These are phyloP conservation scores for Scheffersomyces insectosa DNA, from an alignment of 1,139 yeast genomes.

Conservation along the genomic window DNA sequence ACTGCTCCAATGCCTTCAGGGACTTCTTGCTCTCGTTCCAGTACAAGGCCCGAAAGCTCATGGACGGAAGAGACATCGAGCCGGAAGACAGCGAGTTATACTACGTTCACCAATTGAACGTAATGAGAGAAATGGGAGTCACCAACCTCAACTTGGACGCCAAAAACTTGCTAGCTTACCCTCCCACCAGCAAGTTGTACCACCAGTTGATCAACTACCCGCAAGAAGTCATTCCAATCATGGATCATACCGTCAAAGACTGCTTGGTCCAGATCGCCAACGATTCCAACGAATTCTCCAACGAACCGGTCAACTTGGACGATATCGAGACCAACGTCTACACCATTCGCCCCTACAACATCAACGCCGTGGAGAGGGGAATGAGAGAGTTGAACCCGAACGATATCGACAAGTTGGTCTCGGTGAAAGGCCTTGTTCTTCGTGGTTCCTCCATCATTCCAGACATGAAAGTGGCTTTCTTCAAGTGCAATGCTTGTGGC, in stretches of 20 bases:
- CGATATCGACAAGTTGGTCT: conserved; percentile 90
- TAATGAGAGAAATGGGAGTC: conserved; percentile 76
- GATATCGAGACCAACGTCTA: conserved; percentile 80
- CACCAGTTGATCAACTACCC: conserved; percentile 90
- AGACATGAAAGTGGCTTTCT: conserved; percentile 96
- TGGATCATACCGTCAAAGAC: conserved; percentile 95
- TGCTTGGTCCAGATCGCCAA: conserved; percentile 78
- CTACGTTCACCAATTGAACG: conserved; percentile 71
- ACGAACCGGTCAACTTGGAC: conserved; percentile 48
- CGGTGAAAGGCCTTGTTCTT: conserved; percentile 87
- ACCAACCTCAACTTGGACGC: conserved; percentile 86
- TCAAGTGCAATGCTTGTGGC: conserved; percentile 92
- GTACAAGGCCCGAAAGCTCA: conserved; percentile 65
- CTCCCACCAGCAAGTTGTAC: conserved; percentile 75
- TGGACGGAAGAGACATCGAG: conserved; percentile 50
- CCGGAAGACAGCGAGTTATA: conserved; percentile 72
- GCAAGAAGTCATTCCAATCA: conserved; percentile 93
- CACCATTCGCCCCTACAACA: conserved; percentile 85
- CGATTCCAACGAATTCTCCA: conserved; percentile 47
- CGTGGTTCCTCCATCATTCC: conserved; percentile 92
- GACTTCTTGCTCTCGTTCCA: conserved; percentile 84
- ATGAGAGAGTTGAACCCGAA: conserved; percentile 95
- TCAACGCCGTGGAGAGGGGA: conserved; percentile 65
- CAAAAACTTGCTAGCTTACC: conserved; percentile 71
- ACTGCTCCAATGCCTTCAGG: conserved; percentile 76